Conservation (phyloP, 768 basidiomycete genomes). For the Russula sp. region DNA sequence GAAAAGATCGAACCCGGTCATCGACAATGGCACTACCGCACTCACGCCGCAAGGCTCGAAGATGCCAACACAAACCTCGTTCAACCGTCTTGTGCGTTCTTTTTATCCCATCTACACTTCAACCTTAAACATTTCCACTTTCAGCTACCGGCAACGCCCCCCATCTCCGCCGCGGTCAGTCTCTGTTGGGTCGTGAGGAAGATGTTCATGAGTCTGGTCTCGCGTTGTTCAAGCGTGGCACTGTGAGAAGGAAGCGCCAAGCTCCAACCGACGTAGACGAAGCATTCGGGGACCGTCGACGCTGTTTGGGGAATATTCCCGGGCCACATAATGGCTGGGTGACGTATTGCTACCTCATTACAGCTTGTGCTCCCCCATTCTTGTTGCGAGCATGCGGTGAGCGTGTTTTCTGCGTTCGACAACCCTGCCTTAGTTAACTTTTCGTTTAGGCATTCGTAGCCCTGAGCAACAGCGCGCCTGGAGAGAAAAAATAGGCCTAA, state of each 20-base stretch:
- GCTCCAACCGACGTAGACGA: conserved; percentile 43
- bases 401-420: conserved; percentile 34
- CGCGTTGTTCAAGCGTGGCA: conserved; percentile 83
- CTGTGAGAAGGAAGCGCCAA: conserved; percentile 69
- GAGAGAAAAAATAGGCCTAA: conserved; percentile 96
- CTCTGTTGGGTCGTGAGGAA: conserved; percentile 85
- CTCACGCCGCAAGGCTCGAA: conserved; percentile 76
- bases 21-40: conserved; percentile 91
- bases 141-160: conserved; percentile 81
- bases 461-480: conserved; percentile 95
- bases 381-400: conserved; percentile 74
- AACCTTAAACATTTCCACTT: conserved; percentile 7
- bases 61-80: conserved; percentile 68
- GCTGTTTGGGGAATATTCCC: conserved; percentile 72
- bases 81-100: conserved; percentile 73
- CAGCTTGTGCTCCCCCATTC: conserved; percentile 77
- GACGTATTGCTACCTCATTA: conserved; percentile 86
- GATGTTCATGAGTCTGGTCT: conserved; percentile 90
- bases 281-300: conserved; percentile 42
- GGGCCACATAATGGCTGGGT: conserved; percentile 95
- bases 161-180: conserved; percentile 79
- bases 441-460: conserved; percentile 67
- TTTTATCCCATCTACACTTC: conserved; percentile 18
- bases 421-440: not conserved
- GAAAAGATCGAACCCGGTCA: conserved; percentile 96